Evolutionary conservation across 768 basidiomycete species (phyloP).

Genomic region (Sporobolomyces pararoseus): DNA sequence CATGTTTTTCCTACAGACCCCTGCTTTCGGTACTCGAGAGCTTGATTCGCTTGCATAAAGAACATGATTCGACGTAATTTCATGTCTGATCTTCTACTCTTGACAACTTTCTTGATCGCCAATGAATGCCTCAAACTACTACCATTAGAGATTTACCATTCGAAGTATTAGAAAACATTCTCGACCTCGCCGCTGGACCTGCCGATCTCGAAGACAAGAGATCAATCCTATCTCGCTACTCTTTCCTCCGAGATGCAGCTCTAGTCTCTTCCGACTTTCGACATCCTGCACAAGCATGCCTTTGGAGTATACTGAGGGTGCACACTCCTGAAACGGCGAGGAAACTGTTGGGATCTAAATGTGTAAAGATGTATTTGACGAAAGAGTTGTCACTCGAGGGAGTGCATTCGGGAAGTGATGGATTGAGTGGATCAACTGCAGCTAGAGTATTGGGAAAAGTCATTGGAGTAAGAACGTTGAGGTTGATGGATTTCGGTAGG

Average conservation of each 20-base stretch:
- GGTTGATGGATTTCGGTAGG: slow-evolving; percentile 32
- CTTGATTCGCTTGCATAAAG: no score
- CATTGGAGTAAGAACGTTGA: background rate
- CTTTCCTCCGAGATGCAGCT: slow-evolving; percentile 1
- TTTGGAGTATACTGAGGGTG: slow-evolving; percentile 8
- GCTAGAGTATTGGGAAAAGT: slow-evolving; percentile 23
- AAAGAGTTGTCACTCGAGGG: slow-evolving; percentile 14
- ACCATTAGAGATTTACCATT: slow-evolving; percentile 8
- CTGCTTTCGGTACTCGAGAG: no score
- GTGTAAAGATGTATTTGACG: background rate
- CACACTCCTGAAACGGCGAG: background rate
- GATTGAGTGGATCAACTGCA: slow-evolving; percentile 20
- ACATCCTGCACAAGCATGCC: slow-evolving; percentile 14
- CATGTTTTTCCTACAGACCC: no score
- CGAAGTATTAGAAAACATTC: slow-evolving; percentile 27
- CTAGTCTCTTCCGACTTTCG: slow-evolving; percentile 12
- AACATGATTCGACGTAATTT: background rate
- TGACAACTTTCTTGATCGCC: background rate
- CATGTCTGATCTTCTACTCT: background rate
- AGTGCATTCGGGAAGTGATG: slow-evolving; percentile 20
- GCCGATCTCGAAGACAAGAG: slow-evolving; percentile 6
- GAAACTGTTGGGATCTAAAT: background rate
- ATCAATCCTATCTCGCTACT: background rate
- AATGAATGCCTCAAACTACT: slow-evolving; percentile 16
- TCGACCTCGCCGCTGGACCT: slow-evolving; percentile 1